Evolutionary conservation across 352 stramenopile species (phyloP).

Genomic region (Halophytophthora polymorphica): DNA sequence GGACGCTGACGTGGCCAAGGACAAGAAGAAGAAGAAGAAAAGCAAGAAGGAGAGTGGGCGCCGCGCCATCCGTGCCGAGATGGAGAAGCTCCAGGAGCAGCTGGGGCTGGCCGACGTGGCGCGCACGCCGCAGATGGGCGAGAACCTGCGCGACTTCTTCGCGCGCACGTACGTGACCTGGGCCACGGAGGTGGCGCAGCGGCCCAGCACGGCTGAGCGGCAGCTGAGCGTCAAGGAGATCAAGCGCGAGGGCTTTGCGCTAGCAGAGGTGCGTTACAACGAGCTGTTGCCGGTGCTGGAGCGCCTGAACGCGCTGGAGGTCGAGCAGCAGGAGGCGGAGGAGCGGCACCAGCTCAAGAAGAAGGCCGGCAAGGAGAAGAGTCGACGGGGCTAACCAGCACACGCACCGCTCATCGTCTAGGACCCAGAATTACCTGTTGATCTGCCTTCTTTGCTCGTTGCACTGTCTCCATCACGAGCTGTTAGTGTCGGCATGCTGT

Average conservation of each 20-base stretch:
- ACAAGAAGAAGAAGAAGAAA: constrained; percentile 64
- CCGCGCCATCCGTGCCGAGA: constrained; percentile 67
- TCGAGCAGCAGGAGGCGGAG: constrained; percentile 77
- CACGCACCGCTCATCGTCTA: not conserved
- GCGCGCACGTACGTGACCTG: constrained; percentile 76
- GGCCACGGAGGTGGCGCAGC: constrained; percentile 52
- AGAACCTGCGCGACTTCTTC: constrained; percentile 87
- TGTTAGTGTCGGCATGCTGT: too few relatives aligned
- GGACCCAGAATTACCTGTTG: too few relatives aligned
- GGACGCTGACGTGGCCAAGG: constrained; percentile 55
- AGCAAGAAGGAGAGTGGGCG: constrained; percentile 66
- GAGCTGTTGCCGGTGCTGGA: constrained; percentile 80
- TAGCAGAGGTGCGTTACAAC: constrained; percentile 76
- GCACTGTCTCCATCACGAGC: too few relatives aligned
- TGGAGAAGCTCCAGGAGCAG: constrained; percentile 83
- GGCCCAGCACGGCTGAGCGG: constrained; percentile 60
- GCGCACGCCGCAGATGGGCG: constrained; percentile 76
- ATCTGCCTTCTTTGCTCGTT: too few relatives aligned
- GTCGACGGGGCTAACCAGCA: constrained; percentile 40
- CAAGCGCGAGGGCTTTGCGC: constrained; percentile 77
- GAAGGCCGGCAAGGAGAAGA: constrained; percentile 72
- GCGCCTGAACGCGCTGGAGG: constrained; percentile 73
- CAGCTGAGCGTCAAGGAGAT: constrained; percentile 85
- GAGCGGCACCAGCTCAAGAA: constrained; percentile 77
- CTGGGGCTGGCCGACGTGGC: constrained; percentile 63